phyloP scores from a whole-genome alignment of 164 flowering plant species.

The Aristolochia fimbriata region DNA sequence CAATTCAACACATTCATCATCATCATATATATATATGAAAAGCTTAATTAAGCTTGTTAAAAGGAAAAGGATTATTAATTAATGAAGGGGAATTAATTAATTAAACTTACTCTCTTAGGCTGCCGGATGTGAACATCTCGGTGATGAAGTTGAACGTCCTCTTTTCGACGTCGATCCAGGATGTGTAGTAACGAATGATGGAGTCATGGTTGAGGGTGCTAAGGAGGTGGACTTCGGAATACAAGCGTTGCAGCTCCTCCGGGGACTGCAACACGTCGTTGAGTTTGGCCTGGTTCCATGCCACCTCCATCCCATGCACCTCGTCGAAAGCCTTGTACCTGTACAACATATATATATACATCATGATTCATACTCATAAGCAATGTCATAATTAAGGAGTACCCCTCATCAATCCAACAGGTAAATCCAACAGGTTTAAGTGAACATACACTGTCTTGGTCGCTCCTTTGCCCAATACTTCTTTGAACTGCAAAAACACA shows the following conservation, averaged over 20 bases:
- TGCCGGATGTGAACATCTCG: slow-evolving; percentile 92
- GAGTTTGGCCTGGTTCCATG: slow-evolving; percentile 76
- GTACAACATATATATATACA: neutral
- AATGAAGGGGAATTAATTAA: neutral
- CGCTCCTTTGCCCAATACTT: slow-evolving; percentile 82
- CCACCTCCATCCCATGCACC: slow-evolving; percentile 78
- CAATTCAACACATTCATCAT: neutral
- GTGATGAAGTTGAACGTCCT: slow-evolving; percentile 91
- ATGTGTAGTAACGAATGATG: slow-evolving; percentile 47
- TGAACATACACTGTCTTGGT: slow-evolving; percentile 54
- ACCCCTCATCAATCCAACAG: too few species aligned
- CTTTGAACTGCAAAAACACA: slow-evolving; percentile 39
- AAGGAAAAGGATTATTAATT: too few species aligned
- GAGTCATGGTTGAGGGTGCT: slow-evolving; percentile 66
- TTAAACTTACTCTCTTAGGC: slow-evolving; percentile 68
- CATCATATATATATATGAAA: too few species aligned
- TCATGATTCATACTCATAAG: too few species aligned
- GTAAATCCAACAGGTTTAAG: too few species aligned
- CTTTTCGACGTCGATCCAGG: slow-evolving; percentile 56
- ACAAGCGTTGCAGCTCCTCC: slow-evolving; percentile 59
- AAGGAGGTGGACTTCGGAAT: slow-evolving; percentile 86
- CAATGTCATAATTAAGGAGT: too few species aligned
- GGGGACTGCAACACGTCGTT: slow-evolving; percentile 52
- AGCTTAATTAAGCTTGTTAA: too few species aligned
- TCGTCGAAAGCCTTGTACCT: slow-evolving; percentile 66